Evolutionary conservation across 2,329 filamentous ascomycete genomes (phyloP).

Genomic region (Volutella citrinella): DNA sequence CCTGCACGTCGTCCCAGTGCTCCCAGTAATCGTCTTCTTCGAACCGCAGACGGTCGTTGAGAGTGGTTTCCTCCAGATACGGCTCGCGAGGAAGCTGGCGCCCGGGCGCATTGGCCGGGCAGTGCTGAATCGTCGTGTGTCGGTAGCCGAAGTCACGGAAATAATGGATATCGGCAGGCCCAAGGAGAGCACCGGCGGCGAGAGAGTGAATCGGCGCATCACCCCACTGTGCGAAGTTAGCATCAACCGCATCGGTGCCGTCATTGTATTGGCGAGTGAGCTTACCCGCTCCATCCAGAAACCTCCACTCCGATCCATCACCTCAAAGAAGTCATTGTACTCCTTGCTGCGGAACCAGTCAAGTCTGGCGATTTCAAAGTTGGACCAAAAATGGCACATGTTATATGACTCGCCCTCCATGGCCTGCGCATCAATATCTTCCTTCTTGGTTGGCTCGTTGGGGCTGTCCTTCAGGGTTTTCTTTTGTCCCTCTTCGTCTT

Average conservation of each 20-base stretch:
- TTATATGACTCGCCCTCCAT: constrained; percentile 99
- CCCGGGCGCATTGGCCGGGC: constrained; percentile 89
- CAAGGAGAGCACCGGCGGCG: constrained; percentile 83
- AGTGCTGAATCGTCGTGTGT: constrained; percentile 98
- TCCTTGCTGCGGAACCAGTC: constrained; percentile 97
- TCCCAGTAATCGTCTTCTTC: constrained; percentile 98
- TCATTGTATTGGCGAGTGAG: constrained; percentile 9
- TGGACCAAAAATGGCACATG: constrained; percentile 99
- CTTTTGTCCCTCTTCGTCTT: constrained; percentile 61
- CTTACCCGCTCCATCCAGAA: constrained; percentile 98
- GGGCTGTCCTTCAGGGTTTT: constrained; percentile 56
- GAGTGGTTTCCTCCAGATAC: constrained; percentile 77
- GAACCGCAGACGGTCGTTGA: constrained; percentile 76
- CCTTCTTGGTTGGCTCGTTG: constrained; percentile 43
- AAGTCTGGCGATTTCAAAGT: constrained; percentile 94
- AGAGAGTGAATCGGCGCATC: constrained; percentile 98
- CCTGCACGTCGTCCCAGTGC: constrained; percentile 78
- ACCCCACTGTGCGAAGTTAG: constrained; percentile 69
- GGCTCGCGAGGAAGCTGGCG: constrained; percentile 79
- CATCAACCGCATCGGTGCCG: constrained; percentile 2
- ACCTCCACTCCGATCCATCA: constrained; percentile 97
- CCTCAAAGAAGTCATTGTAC: constrained; percentile 96
- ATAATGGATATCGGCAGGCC: constrained; percentile 86
- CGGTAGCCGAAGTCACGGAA: constrained; percentile 98
- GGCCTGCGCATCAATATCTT: constrained; percentile 80